These are phyloP conservation scores for Wickerhamiella sorbophila DNA, from an alignment of 805 yeast species.

Conservation along the genomic window DNA sequence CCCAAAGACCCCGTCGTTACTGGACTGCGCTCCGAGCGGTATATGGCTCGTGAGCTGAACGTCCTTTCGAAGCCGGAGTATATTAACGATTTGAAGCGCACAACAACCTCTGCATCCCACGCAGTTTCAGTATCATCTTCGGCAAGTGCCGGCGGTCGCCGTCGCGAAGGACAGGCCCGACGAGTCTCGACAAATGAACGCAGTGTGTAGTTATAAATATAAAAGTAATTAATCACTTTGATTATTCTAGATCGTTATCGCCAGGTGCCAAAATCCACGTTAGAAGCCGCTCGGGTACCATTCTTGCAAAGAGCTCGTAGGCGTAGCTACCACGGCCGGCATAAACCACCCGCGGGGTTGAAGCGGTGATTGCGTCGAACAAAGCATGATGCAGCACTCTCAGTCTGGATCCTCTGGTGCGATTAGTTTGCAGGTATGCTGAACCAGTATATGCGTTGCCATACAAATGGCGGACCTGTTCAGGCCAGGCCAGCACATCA, in stretches of 20 bases:
- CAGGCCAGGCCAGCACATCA: constrained; percentile 31
- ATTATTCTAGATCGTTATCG: neutral
- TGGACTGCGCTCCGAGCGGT: neutral
- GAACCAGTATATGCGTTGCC: constrained; percentile 24
- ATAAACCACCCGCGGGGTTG: constrained; percentile 18
- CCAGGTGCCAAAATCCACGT: constrained; percentile 5
- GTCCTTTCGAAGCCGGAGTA: neutral
- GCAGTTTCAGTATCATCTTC: neutral
- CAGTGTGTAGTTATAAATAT: no score
- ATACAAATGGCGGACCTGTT: constrained; percentile 25
- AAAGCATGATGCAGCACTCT: constrained; percentile 21
- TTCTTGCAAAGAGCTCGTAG: constrained; percentile 19
- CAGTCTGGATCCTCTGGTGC: constrained; percentile 23
- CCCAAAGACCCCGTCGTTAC: neutral
- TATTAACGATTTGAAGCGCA: neutral
- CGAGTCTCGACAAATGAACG: neutral
- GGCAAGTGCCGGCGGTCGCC: neutral
- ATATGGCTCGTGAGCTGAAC: neutral
- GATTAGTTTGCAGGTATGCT: constrained; percentile 20
- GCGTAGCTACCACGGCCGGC: constrained; percentile 24
- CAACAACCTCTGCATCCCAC: neutral
- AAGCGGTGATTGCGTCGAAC: constrained; percentile 20
- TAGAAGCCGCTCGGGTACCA: constrained; percentile 23
- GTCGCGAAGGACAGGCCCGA: neutral
- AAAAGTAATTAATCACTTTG: neutral